A percentile compares a stretch with the other conserved stretches of the same genome.
These are phyloP conservation scores for Dioszegia aurantiaca DNA, from an alignment of 768 basidiomycete genomes.

Conservation along the genomic window DNA sequence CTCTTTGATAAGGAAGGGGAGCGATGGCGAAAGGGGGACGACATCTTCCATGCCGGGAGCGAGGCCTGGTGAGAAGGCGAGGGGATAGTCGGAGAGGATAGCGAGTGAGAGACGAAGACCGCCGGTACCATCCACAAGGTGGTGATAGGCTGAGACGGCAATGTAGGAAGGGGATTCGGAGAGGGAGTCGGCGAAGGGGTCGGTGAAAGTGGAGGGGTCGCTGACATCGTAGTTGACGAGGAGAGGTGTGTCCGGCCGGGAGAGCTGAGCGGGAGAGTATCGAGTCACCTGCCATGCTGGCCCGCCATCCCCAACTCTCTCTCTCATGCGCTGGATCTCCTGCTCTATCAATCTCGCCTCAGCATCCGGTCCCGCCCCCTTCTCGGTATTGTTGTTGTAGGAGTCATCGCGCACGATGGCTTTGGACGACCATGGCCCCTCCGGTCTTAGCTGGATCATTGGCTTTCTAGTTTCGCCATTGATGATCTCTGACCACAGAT, in stretches of 20 bases:
- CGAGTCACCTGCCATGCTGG: conserved; percentile 10
- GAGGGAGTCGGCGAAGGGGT: no score
- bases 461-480: conserved; percentile 6
- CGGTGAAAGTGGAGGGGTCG: no score
- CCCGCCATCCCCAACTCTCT: not conserved
- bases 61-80: not conserved
- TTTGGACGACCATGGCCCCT: conserved; percentile 3
- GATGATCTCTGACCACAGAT: conserved; percentile 10
- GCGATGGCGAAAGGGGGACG: not conserved
- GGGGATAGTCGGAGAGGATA: not conserved
- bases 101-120: conserved; percentile 7
- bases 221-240: no score
- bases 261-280: not conserved
- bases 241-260: no score
- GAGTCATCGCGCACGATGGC: not conserved
- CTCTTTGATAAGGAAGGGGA: conserved; percentile 5
- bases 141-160: conserved; percentile 2
- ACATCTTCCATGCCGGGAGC: conserved; percentile 6
- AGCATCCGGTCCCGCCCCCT: not conserved
- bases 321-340: conserved; percentile 2
- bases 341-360: conserved; percentile 8
- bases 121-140: conserved; percentile 7
- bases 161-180: not conserved
- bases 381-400: not conserved
- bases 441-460: not conserved